phyloP scores from a whole-genome alignment of 1,139 yeast genomes.

The Candida freyschussii region DNA sequence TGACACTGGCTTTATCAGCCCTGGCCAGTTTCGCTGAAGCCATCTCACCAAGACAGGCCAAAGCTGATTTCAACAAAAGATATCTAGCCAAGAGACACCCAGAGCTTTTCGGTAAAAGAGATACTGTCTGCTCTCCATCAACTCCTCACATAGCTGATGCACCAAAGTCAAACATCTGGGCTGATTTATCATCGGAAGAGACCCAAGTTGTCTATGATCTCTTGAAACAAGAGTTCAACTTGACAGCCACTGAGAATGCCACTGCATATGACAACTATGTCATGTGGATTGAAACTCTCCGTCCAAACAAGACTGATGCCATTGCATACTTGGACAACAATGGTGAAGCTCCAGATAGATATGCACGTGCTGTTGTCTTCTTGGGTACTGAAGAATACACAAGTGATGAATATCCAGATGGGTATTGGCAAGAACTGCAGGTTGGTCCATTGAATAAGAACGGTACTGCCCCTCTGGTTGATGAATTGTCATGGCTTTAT shows the following conservation, averaged over 20 bases:
- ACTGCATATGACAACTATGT: conserved; percentile 22
- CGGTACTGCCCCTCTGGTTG: conserved; percentile 11
- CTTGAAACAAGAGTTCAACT: conserved; percentile 15
- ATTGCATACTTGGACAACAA: conserved; percentile 19
- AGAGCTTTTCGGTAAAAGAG: conserved; percentile 8
- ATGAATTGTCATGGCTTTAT: conserved; percentile 18
- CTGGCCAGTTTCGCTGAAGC: too few species aligned
- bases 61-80: conserved; percentile 9
- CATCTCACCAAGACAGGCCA: conserved; percentile 5
- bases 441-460: conserved; percentile 23
- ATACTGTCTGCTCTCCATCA: conserved; percentile 13
- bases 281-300: conserved; percentile 23
- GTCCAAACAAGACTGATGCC: conserved; percentile 27
- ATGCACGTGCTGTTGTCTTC: conserved; percentile 22
- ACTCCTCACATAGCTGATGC: conserved; percentile 15
- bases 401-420: conserved; percentile 21
- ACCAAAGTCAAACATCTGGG: conserved; percentile 23
- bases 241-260: conserved; percentile 20
- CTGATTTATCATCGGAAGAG: conserved; percentile 20
- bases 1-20: too few species aligned
- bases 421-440: conserved; percentile 24
- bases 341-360: conserved; percentile 19
- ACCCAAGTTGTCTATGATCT: conserved; percentile 15
- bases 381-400: conserved; percentile 24
- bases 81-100: conserved; percentile 4